Conservation (phyloP, 306 rosid species). For the Vicia sativa region DNA sequence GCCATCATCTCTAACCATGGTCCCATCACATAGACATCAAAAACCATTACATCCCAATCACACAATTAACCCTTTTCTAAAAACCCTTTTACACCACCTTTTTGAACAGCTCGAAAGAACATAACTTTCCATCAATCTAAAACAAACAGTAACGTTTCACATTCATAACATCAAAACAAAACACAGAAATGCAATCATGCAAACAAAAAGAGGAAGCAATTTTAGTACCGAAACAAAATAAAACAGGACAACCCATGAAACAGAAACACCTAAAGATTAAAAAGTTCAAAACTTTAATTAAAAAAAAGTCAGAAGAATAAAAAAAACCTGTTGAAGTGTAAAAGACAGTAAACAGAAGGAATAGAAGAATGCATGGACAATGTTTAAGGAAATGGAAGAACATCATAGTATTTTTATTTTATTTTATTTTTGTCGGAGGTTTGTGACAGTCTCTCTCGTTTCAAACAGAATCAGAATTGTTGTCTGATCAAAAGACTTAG, state of each 20-base stretch:
- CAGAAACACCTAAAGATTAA: conserved; percentile 8
- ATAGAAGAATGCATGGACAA: conserved; percentile 41
- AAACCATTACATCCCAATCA: not conserved
- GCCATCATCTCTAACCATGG: not conserved
- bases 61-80: not conserved
- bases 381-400: conserved; percentile 35
- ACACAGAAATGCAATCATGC: conserved; percentile 2
- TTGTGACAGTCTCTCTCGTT: not conserved
- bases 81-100: not conserved
- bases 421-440: not conserved
- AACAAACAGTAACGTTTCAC: conserved; percentile 24
- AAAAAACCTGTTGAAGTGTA: conserved; percentile 61
- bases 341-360: conserved; percentile 38
- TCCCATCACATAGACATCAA: not conserved
- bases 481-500: conserved; percentile 12
- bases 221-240: not conserved
- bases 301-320: not conserved
- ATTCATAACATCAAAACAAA: conserved; percentile 16
- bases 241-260: conserved; percentile 32
- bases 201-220: not conserved
- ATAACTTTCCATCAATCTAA: conserved; percentile 28
- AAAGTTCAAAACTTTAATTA: conserved; percentile 7
- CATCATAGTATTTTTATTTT: conserved; percentile 25
- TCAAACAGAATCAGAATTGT: not conserved
- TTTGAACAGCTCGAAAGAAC: conserved; percentile 22